Evolutionary conservation across 441 rosid genomes (phyloP).

Genomic region (Dalechampia spathulata): DNA sequence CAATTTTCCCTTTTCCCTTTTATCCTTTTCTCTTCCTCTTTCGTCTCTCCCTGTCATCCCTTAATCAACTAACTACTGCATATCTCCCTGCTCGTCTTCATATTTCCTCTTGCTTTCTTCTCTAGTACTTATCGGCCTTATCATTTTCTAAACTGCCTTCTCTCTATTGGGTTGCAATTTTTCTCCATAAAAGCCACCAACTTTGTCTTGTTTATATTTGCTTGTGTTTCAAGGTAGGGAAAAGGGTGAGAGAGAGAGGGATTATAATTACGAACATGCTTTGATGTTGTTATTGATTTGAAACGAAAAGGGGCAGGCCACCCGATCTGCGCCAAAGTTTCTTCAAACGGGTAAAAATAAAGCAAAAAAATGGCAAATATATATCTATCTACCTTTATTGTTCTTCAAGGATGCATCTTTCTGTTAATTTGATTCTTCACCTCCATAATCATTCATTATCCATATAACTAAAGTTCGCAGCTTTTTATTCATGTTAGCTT

Average conservation of each 20-base stretch:
- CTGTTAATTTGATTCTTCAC: too few relatives aligned
- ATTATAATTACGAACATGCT: not conserved
- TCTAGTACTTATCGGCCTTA: too few relatives aligned
- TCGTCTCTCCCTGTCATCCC: not conserved
- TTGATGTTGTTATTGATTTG: constrained; percentile 11
- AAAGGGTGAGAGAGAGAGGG: not conserved
- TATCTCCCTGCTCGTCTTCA: too few relatives aligned
- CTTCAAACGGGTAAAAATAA: constrained; percentile 8
- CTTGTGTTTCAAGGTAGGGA: not conserved
- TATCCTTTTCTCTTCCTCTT: not conserved
- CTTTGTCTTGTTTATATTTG: not conserved
- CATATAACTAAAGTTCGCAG: too few relatives aligned
- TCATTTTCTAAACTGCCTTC: not conserved
- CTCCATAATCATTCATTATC: too few relatives aligned
- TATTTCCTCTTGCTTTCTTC: too few relatives aligned
- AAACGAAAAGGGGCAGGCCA: constrained; percentile 6
- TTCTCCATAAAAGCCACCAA: not conserved
- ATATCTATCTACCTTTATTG: not conserved
- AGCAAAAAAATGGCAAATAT: too few relatives aligned
- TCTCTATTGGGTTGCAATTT: not conserved
- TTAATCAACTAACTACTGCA: too few relatives aligned
- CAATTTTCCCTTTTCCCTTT: not conserved
- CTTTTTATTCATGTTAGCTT: too few relatives aligned
- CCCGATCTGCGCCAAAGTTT: constrained; percentile 16
- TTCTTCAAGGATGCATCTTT: not conserved